Percentiles rank a stretch among this genome's conserved stretches.
Evolutionary conservation across 495 filamentous ascomycete species (phyloP).

Genomic region (Jackrogersella minutella): DNA sequence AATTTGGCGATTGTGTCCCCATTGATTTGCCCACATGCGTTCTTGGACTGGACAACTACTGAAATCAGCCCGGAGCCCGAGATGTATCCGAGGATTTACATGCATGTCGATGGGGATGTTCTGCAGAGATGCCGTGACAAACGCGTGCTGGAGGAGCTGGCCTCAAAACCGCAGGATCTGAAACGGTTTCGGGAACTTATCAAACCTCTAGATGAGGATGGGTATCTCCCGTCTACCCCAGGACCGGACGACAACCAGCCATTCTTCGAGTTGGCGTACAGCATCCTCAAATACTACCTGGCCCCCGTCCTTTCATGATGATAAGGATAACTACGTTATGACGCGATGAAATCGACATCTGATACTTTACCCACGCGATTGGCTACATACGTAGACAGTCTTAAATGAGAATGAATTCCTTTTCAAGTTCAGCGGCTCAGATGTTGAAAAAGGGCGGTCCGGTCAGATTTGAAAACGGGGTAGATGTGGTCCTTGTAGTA

Average conservation of each 20-base stretch:
- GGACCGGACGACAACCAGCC: neutral
- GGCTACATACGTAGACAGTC: neutral
- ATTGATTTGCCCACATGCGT: constrained; percentile 30
- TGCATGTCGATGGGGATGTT: constrained; percentile 76
- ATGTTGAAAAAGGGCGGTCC: neutral
- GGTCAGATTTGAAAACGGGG: neutral
- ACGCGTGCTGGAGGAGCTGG: constrained; percentile 55
- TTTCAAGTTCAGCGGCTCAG: neutral
- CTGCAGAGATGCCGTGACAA: constrained; percentile 62
- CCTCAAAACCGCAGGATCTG: constrained; percentile 38
- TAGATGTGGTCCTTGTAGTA: neutral
- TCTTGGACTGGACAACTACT: constrained; percentile 30
- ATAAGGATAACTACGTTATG: constrained; percentile 1
- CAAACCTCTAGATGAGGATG: constrained; percentile 45
- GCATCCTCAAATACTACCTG: constrained; percentile 56
- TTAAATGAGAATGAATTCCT: constrained; percentile 3
- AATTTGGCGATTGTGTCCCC: constrained; percentile 57
- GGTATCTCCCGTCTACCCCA: constrained; percentile 26
- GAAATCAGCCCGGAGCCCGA: constrained; percentile 42
- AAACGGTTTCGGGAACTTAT: constrained; percentile 47
- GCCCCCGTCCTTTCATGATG: constrained; percentile 47
- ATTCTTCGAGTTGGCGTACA: constrained; percentile 53
- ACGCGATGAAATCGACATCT: neutral
- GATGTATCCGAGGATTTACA: constrained; percentile 47
- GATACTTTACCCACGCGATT: neutral